These are phyloP conservation scores for Mrakia hoshinonis DNA, from an alignment of 768 basidiomycete species.

Conservation along the genomic window DNA sequence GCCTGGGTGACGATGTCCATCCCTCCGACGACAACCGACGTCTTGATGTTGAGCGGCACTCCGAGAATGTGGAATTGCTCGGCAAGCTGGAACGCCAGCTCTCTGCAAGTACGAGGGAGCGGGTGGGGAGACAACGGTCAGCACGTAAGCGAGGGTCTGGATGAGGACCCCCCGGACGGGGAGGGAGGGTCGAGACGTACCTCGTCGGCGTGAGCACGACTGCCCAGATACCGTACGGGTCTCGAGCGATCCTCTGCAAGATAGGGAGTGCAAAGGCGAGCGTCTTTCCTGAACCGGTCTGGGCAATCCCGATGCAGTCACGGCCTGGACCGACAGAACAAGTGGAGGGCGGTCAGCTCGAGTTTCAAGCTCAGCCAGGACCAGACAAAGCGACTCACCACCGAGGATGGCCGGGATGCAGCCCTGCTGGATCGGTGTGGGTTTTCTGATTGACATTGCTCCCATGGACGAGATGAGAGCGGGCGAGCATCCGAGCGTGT, in stretches of 20 bases:
- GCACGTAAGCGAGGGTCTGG: no score
- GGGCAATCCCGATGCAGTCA: slow-evolving; percentile 95
- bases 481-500: slow-evolving; percentile 42
- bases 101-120: slow-evolving; percentile 51
- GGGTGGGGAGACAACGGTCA: no score
- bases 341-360: slow-evolving; percentile 1
- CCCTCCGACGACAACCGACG: slow-evolving; percentile 85
- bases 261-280: slow-evolving; percentile 95
- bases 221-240: slow-evolving; percentile 92
- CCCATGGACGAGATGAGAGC: slow-evolving; percentile 57
- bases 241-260: slow-evolving; percentile 70
- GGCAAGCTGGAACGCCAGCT: slow-evolving; percentile 92
- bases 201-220: slow-evolving; percentile 89
- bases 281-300: slow-evolving; percentile 97
- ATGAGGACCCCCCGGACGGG: neutral
- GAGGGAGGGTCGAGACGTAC: slow-evolving; percentile 45
- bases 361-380: neutral
- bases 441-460: slow-evolving; percentile 72
- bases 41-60: slow-evolving; percentile 65
- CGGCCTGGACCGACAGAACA: slow-evolving; percentile 49
- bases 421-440: slow-evolving; percentile 80
- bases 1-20: slow-evolving; percentile 98
- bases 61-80: slow-evolving; percentile 94
- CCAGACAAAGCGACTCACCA: slow-evolving; percentile 47
- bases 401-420: slow-evolving; percentile 79